Conservation (phyloP, 176 grass and related monocot genomes). For the Puya raimondii region DNA sequence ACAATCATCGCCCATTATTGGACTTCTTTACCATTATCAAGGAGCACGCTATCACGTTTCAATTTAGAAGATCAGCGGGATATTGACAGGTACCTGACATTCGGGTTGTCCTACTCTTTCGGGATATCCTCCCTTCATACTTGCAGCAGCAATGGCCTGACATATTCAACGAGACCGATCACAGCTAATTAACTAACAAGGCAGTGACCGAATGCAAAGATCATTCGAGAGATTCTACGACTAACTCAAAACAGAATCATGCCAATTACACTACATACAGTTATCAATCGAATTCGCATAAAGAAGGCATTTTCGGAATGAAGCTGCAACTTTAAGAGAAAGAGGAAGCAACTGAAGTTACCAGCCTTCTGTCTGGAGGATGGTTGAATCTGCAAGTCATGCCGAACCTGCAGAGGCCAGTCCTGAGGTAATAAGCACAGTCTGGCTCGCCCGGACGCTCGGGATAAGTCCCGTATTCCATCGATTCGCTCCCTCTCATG, state of each 20-base stretch:
- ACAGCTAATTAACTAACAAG: background rate
- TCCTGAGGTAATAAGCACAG: constrained; percentile 97
- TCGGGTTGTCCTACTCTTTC: constrained; percentile 93
- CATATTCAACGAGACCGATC: constrained; percentile 33
- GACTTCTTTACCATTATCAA: background rate
- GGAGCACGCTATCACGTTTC: background rate
- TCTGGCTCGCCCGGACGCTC: constrained; percentile 73
- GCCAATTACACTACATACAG: background rate
- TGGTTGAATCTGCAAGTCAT: constrained; percentile 95
- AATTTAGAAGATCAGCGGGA: constrained; percentile 9
- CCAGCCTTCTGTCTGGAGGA: constrained; percentile 81
- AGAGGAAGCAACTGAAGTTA: constrained; percentile 25
- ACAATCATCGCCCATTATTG: too few relatives aligned
- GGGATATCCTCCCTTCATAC: constrained; percentile 96
- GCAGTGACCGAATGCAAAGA: too few relatives aligned
- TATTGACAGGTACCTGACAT: constrained; percentile 63
- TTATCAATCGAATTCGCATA: constrained; percentile 10
- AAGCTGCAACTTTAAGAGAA: background rate
- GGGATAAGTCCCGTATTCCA: constrained; percentile 57
- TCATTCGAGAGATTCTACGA: too few relatives aligned
- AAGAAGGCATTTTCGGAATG: constrained; percentile 1
- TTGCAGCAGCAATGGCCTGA: constrained; percentile 98
- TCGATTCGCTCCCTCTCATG: constrained; percentile 37
- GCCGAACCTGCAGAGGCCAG: constrained; percentile 92
- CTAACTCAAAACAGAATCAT: too few relatives aligned